phyloP scores from a whole-genome alignment of 2,329 filamentous ascomycete species.

The Ambrosiella xylebori region DNA sequence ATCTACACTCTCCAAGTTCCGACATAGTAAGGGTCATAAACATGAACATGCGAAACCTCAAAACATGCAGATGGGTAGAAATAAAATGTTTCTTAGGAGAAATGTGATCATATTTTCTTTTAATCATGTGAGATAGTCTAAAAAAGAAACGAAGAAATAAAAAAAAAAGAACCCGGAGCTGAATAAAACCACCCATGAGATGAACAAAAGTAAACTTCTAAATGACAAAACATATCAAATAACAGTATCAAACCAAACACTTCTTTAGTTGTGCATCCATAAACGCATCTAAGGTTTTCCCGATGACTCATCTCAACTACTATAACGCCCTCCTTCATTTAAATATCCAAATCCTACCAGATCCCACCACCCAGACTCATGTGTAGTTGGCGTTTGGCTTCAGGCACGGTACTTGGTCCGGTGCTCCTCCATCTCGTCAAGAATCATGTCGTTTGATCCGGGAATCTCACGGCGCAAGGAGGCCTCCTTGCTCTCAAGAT shows the following conservation, averaged over 20 bases:
- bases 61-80: too few species aligned
- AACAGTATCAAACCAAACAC: background rate
- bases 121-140: too few species aligned
- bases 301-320: background rate
- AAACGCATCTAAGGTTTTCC: background rate
- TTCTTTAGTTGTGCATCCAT: too few species aligned
- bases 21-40: too few species aligned
- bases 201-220: background rate
- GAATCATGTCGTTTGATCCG: constrained; percentile 2
- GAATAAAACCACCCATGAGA: too few species aligned
- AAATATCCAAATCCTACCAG: background rate
- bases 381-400: background rate
- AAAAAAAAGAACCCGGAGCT: too few species aligned
- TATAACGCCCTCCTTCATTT: background rate
- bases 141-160: too few species aligned
- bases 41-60: too few species aligned
- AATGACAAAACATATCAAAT: background rate
- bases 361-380: constrained; percentile 1
- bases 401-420: background rate
- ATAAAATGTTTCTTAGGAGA: too few species aligned
- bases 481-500: constrained; percentile 5
- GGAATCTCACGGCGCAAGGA: constrained; percentile 1
- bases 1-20: too few species aligned
- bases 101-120: too few species aligned
- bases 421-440: constrained; percentile 3